phyloP scores from a whole-genome alignment of 2,329 filamentous ascomycete genomes.

The Neocatenulostroma microsporum region DNA sequence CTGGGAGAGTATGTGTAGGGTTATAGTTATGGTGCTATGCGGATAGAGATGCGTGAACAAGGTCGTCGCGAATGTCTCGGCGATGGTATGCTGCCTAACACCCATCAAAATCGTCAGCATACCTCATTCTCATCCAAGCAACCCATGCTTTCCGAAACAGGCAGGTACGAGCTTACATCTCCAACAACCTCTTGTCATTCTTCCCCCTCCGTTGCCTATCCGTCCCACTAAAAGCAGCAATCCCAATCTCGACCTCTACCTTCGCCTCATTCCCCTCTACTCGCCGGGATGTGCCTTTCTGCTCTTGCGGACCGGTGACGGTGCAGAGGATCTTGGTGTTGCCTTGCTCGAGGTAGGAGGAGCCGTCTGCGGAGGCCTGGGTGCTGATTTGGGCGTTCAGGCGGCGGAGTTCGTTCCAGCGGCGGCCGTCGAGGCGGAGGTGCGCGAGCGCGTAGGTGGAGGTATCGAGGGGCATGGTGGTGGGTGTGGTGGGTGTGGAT shows the following conservation, averaged over 20 bases:
- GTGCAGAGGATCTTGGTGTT: constrained; percentile 97
- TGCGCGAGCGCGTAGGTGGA: constrained; percentile 84
- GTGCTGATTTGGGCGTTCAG: constrained; percentile 84
- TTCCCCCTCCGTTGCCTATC: constrained; percentile 71
- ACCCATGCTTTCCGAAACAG: too few species aligned
- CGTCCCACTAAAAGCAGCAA: constrained; percentile 81
- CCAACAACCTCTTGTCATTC: constrained; percentile 62
- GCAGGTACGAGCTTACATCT: constrained; percentile 1
- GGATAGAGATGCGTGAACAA: constrained; percentile 85
- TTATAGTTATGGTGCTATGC: constrained; percentile 73
- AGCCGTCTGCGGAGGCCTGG: constrained; percentile 86
- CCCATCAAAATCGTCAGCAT: constrained; percentile 40
- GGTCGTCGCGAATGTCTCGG: constrained; percentile 65
- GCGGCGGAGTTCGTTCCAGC: constrained; percentile 94
- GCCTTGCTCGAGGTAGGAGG: constrained; percentile 89
- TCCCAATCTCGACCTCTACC: constrained; percentile 71
- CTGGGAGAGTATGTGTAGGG: constrained; percentile 77
- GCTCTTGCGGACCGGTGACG: constrained; percentile 76
- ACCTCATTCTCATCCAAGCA: neutral
- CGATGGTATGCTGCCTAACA: constrained; percentile 70
- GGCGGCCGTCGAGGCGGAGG: constrained; percentile 59
- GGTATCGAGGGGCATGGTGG: constrained; percentile 85
- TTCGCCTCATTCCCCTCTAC: constrained; percentile 50
- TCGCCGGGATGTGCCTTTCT: constrained; percentile 31
- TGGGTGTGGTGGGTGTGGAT: neutral